Base-by-base conservation (phyloP, 805 yeast genomes). In the Sugiyamaella qingdaonensis region DNA sequence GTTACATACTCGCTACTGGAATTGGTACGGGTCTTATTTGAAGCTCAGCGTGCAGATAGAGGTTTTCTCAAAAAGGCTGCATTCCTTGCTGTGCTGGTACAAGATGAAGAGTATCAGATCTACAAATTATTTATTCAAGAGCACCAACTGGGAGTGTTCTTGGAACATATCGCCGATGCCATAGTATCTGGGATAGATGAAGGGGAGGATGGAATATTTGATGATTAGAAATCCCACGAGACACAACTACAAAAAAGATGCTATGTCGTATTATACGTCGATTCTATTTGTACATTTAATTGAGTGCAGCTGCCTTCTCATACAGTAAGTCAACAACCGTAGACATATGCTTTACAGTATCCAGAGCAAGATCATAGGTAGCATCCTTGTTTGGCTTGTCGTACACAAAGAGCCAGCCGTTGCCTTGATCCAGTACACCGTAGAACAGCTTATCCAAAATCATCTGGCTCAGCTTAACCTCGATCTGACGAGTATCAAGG, bases 401-500 rank as follows among this genome's bases (percentile, higher is more conserved):
- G 65, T 88, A 94, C 54, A 94, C 81, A 60, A 89, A 84, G 63
- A 94, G 78, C 96, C 97, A 94, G 8, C 99, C 99, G 68, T 91
- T 91, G 46, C 98, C 98, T 74, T 94, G 99, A 70, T 94, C 99
- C 61, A 94, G 77, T 35, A 94, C 98, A 46, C 99, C 99, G 66
- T 84, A 86, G 63, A 94, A 89, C n/a, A 90, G 87, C 64, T 88
- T 86, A 71, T 94, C 99, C 63, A 94, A 78, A 61, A 94, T 92
- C 98, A 94, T 92, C 71, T 92, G 97, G 47, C 95, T 84, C 58
- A 94, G 77, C 69, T 94, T 94, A 18, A 95, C 95, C 72, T 94
- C 99, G 32, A 94, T 89, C 66, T 89, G 95, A 58, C 83, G 85
- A 46, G 83, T 75, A 59, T 90, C 92, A 57, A 95, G 79, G 5